phyloP scores from a whole-genome alignment of 768 basidiomycete species.

The Cubamyces lactineus region DNA sequence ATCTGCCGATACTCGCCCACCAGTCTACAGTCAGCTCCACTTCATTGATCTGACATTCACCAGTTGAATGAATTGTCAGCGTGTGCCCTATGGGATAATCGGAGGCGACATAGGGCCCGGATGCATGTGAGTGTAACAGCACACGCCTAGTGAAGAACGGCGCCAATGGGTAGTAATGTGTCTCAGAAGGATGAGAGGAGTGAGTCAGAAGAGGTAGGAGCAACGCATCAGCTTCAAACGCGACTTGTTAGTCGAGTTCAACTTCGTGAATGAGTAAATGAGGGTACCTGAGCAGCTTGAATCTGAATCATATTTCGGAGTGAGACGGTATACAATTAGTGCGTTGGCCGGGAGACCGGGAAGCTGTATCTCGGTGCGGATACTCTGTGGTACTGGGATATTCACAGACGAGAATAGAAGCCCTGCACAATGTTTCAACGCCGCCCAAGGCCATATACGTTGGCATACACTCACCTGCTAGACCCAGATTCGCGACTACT shows the following conservation, averaged over 20 bases:
- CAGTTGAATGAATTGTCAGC: constrained; percentile 63
- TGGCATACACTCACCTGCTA: constrained; percentile 47
- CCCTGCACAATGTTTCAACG: not conserved
- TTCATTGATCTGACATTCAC: constrained; percentile 49
- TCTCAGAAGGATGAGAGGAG: constrained; percentile 59
- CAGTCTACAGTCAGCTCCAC: constrained; percentile 69
- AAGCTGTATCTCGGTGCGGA: constrained; percentile 51
- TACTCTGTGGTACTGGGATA: constrained; percentile 26
- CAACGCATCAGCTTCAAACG: constrained; percentile 45
- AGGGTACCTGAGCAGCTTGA: constrained; percentile 37
- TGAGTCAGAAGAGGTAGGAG: constrained; percentile 72
- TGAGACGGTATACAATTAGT: constrained; percentile 65
- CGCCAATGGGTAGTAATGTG: constrained; percentile 65
- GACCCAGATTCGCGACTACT: constrained; percentile 39
- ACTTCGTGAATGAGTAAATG: no score
- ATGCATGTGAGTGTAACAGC: constrained; percentile 69
- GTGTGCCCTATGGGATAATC: constrained; percentile 44
- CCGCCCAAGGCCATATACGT: not conserved
- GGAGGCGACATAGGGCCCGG: constrained; percentile 63
- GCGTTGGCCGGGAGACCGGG: constrained; percentile 61
- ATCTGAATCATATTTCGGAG: constrained; percentile 34
- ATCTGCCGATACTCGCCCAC: constrained; percentile 69
- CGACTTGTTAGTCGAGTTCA: not conserved
- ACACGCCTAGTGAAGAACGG: constrained; percentile 38
- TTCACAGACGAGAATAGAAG: constrained; percentile 15